A percentile compares a stretch with the other conserved stretches of the same genome.
Conservation (phyloP, 768 basidiomycete genomes). For the Mycena belliarum region DNA sequence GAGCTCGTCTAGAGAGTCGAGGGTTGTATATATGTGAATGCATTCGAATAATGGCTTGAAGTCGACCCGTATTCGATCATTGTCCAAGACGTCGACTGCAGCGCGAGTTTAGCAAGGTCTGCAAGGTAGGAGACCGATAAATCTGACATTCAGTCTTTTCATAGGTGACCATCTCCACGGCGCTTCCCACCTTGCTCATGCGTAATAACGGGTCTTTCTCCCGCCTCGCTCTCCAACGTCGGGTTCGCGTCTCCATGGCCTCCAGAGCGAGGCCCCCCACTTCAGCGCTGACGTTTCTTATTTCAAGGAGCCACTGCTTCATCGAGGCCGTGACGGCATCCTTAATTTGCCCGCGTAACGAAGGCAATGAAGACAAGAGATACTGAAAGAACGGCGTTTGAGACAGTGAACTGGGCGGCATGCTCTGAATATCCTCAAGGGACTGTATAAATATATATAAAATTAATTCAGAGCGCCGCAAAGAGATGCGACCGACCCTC, state of each 20-base stretch:
- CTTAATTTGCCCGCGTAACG: conserved; percentile 85
- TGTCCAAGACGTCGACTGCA: conserved; percentile 90
- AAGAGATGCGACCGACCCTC: conserved; percentile 63
- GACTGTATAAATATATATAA: conserved; percentile 55
- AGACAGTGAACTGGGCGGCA: conserved; percentile 85
- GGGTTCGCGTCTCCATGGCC: conserved; percentile 80
- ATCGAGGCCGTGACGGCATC: conserved; percentile 92
- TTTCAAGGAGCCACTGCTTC: conserved; percentile 96
- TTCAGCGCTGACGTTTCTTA: conserved; percentile 82
- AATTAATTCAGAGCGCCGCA: conserved; percentile 33
- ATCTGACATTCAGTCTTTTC: conserved; percentile 92
- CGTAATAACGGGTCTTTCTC: conserved; percentile 84
- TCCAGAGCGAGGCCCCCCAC: conserved; percentile 89
- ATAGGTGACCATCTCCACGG: conserved; percentile 88
- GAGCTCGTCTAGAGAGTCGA: conserved; percentile 89
- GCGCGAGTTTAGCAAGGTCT: conserved; percentile 14
- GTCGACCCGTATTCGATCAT: conserved; percentile 84
- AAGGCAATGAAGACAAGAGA: conserved; percentile 88
- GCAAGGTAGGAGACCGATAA: background rate
- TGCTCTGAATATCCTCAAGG: conserved; percentile 90
- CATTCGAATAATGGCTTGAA: conserved; percentile 96
- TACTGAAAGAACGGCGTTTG: conserved; percentile 93
- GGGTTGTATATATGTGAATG: conserved; percentile 92
- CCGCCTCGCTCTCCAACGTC: conserved; percentile 80
- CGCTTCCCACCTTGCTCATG: conserved; percentile 81